Evolutionary conservation across 768 basidiomycete species (phyloP), one percentile per base, ranked within the genome.

Genomic region (Collybia nuda): DNA sequence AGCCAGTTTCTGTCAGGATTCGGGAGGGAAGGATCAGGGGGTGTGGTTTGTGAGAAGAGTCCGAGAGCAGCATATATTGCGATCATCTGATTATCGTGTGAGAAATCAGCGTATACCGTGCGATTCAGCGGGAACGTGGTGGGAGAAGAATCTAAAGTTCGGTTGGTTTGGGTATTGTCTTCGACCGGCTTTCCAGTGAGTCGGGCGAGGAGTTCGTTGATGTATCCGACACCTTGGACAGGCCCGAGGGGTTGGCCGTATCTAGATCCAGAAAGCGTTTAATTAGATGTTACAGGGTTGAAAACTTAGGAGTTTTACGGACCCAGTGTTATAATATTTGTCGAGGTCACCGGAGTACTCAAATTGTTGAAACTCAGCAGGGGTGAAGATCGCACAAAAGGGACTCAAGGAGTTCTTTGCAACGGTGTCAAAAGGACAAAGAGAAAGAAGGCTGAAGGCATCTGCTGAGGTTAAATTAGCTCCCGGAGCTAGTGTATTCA

Each of bases 171-270:
- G 0, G 90, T 92, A 54, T 76, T 60, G 65, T 92, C 90, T 36
- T 62, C 63, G 23, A 90, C 86, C 1, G 82, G 79, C 14, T 63
- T 66, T 14, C 75, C 74, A 0, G 85, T 89, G 38, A 96, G 75
- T 9, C 94, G 82, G 0, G 90, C 89, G 18, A 95, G 64, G n/a
- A 96, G 79, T 68, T 95, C 93, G 63, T 93, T 93, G 60, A 90
- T 74, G 63, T 89, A 96, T 5, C 93, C 93, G 3, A 93, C 85
- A 26, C 91, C 90, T 62, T 90, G 89, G 6, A 91, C 82, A 4
- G 73, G 84, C 1, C 91, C 90, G 1, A 93, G 71, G 2, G 64
- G 56, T 53, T 83, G 81, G 3, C 90, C 90, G 52, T 89, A 79
- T 17, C 87, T 88, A 23, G 2, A 2, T n/a, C n/a, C 37, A 8